Evolutionary conservation across 176 grass and related monocot genomes (phyloP), one percentile per base, ranked within the genome.

Genomic region (Cocos nucifera): DNA sequence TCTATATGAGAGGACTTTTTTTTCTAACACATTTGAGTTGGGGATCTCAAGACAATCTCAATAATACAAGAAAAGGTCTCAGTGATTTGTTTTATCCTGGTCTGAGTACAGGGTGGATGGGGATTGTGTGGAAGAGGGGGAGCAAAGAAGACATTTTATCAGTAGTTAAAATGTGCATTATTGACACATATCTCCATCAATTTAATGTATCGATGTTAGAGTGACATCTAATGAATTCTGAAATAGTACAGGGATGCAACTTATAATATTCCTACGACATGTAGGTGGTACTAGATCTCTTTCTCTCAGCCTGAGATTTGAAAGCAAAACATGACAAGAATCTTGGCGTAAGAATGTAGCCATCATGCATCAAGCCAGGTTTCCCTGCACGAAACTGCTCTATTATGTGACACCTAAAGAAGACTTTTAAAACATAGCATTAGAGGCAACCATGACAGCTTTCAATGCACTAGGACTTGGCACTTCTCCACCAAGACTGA

Each of bases 41-140:
- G 75, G 61, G 75, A 82, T 85, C 87, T 88, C 86, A 80, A 88
- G 75, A 65, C 58, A 65, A 63, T 58, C 65, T 64, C 32, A 63
- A 65, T 74, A 64, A 21, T 72, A 35, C 72, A 74, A 26, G 58
- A n/a, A 26, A 19, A 55, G 62, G 48, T 10, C 22, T 74, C 5
- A 35, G 9, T 12, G 32, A 10, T 18, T 3, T 53, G 44, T n/a
- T 53, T 24, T 5, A 4, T 67, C 15, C 60, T 79, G 77, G 48
- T 21, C 16, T 19, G 57, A 54, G 51, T 22, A 20, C 39, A 62
- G 57, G 44, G 69, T 26, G 61, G 50, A 79, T 72, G 35, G 30
- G 21, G 65, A 25, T 61, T 29, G 61, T 73, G 62, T 61, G 26
- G 57, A 69, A 55, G 57, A 24, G 18, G 56, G 65, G 74, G 61